A percentile compares a stretch with the other conserved stretches of the same genome.
Conservation (phyloP, 2,329 filamentous ascomycete species). For the Pestalotiopsis sp. region DNA sequence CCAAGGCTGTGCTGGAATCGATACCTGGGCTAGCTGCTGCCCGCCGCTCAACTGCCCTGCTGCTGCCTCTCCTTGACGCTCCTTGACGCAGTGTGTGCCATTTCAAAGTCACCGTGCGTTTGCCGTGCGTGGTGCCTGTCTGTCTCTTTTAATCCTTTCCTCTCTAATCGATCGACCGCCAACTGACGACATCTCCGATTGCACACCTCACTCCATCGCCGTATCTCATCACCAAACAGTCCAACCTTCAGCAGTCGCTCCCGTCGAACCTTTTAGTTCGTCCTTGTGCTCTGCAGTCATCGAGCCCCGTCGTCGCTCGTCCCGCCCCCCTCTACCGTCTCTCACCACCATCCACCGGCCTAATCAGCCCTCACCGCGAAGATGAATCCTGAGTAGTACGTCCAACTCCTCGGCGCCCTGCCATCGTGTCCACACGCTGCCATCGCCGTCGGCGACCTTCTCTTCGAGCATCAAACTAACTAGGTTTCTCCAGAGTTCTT, state of each 20-base stretch:
- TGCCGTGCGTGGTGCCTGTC: not conserved
- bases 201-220: not conserved
- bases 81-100: not conserved
- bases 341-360: slow-evolving; percentile 13
- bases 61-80: not conserved
- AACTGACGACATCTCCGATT: slow-evolving; percentile 8
- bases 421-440: not conserved
- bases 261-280: not conserved
- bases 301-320: not conserved
- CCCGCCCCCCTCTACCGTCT: slow-evolving; percentile 5
- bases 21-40: not conserved
- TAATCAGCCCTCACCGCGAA: slow-evolving; percentile 40
- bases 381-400: slow-evolving; percentile 94
- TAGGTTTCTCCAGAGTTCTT: slow-evolving; percentile 1
- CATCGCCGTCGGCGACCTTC: not conserved
- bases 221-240: not conserved
- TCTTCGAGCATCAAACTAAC: not conserved
- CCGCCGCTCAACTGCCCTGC: not conserved
- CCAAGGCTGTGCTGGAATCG: slow-evolving; percentile 2
- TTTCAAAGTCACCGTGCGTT: not conserved
- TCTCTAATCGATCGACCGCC: not conserved
- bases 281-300: not conserved
- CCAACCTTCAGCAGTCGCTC: not conserved
- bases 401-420: slow-evolving; percentile 28
- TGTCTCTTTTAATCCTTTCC: slow-evolving; percentile 3